Evolutionary conservation across 163 green algal species (phyloP), one percentile per base, ranked within the genome.

Genomic region (Scenedesmus sp.): DNA sequence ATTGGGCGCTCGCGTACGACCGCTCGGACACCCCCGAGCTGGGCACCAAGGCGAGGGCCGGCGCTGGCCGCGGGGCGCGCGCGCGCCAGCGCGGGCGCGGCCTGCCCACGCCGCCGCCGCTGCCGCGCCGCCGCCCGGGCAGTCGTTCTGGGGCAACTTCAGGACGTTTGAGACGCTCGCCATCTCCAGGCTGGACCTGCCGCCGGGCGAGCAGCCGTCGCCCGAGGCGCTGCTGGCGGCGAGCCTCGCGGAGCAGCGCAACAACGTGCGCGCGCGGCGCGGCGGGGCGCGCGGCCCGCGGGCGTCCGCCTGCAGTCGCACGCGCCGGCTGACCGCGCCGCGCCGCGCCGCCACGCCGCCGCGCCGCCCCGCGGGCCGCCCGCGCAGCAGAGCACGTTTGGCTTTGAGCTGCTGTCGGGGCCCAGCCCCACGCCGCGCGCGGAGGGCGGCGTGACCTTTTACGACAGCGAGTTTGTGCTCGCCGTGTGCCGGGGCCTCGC

Each of bases 61-160:
- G 39, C 10, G 39, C 6, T 6, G 39, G 39, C 39, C 6, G 39
- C 39, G 39, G 39, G 39, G 7, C 39, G 39, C 6, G 39, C 39
- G 10, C 39, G 10, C 39, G 39, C 39, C 10, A 6, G 39, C 39
- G 7, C 10, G 7, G 6, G 39, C 10, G 53, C 14, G n/a, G 22
- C n/a, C 53, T 60, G 53, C 53, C 14, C 9, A 7, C 14, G 53
- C 53, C 14, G n/a, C 53, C 14, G 53, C 53, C 14, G 53, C 24
- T 60, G 53, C 24, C 14, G 53, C 24, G n/a, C 22, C 14, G 53
- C n/a, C 6, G 53, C 24, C 10, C 6, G 5, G 5, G 53, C 53
- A 29, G 39, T n/a, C n/a, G n/a, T 70, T 79, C 44, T 79, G 69
- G 60, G 70, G 44, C 5, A 72, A 80, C 58, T 72, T 80, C 44